Evolutionary conservation across 2,329 filamentous ascomycete genomes (phyloP), one percentile per base, ranked within the genome.

Genomic region (Colletotrichum orchidophilum): DNA sequence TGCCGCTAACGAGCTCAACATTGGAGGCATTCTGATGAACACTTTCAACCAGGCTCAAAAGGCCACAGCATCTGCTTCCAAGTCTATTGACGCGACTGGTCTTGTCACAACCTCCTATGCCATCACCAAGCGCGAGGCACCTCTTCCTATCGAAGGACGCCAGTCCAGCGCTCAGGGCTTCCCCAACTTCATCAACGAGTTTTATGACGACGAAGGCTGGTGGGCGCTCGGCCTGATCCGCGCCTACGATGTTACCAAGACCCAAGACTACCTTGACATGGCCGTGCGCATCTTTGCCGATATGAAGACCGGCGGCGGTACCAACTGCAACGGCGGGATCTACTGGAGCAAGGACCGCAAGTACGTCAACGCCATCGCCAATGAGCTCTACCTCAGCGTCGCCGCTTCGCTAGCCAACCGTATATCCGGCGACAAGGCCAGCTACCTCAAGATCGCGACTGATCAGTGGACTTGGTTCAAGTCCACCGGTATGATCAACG

Each of bases 141-240:
- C 78, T 53, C 76, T 80, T 73, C 73, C 76, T 26, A 81, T 73
- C 29, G 64, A 62, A 60, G 62, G 50, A 33, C 78, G 81, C 26
- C 71, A 73, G 46, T 58, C 70, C 39, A 69, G 70, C 39, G 59
- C 59, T 24, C 35, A 72, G 63, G 78, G 77, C 15, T 83, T 82
- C 66, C 72, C 75, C 4, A 77, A 82, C 65, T 89, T 87, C 75
- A 77, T 86, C 66, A 87, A 89, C 70, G 83, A 85, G 7, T 89
- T 80, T 70, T 89, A 88, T 73, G 89, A 91, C 73, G 89, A 91
- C 75, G 86, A 88, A 76, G 85, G 87, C n/a, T 91, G 89, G 89
- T 91, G 89, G 89, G 88, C 85, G 11, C 82, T 91, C 69, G 89
- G 83, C 21, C 86, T 88, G 83, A 86, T 91, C 63, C 84, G 86